These are phyloP conservation scores for Austroboletus festivus DNA, from an alignment of 768 basidiomycete genomes.

Conservation along the genomic window DNA sequence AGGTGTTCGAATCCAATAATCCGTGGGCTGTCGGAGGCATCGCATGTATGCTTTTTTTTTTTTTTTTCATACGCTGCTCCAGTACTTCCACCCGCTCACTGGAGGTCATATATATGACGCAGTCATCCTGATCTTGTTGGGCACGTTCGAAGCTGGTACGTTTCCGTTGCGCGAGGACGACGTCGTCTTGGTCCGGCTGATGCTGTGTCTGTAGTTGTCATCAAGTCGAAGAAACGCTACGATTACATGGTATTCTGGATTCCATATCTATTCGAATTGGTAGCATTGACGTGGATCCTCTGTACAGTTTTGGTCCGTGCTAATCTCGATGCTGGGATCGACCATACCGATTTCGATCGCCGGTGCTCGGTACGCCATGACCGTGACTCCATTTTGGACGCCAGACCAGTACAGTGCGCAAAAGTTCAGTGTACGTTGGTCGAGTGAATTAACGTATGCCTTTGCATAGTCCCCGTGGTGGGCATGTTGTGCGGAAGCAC, in stretches of 20 bases:
- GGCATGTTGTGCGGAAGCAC: slow-evolving; percentile 86
- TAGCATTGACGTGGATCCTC: slow-evolving; percentile 11
- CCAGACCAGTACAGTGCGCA: slow-evolving; percentile 74
- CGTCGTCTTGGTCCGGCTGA: neutral
- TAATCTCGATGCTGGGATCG: slow-evolving; percentile 67
- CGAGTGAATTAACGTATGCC: neutral
- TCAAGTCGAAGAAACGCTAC: slow-evolving; percentile 74
- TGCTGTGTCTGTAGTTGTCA: slow-evolving; percentile 51
- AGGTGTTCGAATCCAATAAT: too few species aligned
- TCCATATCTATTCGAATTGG: neutral
- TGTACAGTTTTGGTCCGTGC: slow-evolving; percentile 55
- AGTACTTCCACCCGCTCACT: too few species aligned
- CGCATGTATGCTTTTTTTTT: too few species aligned
- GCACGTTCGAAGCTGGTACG: slow-evolving; percentile 73
- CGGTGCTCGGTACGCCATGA: slow-evolving; percentile 75
- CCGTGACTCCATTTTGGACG: slow-evolving; percentile 74
- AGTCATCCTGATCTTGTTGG: slow-evolving; percentile 73
- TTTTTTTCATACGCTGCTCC: too few species aligned
- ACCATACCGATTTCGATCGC: slow-evolving; percentile 79
- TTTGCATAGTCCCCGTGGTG: slow-evolving; percentile 63
- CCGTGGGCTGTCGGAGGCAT: too few species aligned
- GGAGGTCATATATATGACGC: too few species aligned
- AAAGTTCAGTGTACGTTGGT: neutral
- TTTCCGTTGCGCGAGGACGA: slow-evolving; percentile 1
- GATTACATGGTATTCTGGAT: slow-evolving; percentile 59